These are phyloP conservation scores for Boletus rufocinnamomeus DNA, from an alignment of 768 basidiomycete genomes.

Conservation along the genomic window DNA sequence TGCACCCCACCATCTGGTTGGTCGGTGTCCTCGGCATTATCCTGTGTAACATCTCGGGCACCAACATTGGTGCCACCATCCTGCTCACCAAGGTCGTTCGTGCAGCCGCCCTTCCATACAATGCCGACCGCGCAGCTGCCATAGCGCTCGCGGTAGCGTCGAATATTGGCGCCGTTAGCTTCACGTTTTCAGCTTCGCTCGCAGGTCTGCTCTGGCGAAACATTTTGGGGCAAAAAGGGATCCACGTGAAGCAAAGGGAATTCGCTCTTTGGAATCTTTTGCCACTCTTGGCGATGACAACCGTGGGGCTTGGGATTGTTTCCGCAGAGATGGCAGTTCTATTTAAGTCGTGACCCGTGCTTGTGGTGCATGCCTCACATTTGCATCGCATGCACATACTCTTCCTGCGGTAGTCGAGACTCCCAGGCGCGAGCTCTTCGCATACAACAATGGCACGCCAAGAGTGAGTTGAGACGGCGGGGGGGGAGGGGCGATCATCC, in stretches of 20 bases:
- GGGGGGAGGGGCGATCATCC: background rate
- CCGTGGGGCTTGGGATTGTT: slow-evolving; percentile 66
- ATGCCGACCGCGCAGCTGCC: slow-evolving; percentile 54
- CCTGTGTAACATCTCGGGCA: slow-evolving; percentile 81
- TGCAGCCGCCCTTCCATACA: slow-evolving; percentile 38
- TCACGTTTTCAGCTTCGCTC: slow-evolving; percentile 85
- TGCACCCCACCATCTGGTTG: slow-evolving; percentile 59
- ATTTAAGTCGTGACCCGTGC: slow-evolving; percentile 23
- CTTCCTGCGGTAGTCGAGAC: background rate
- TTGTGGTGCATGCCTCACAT: background rate
- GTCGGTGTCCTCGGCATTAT: slow-evolving; percentile 73
- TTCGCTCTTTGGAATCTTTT: slow-evolving; percentile 77
- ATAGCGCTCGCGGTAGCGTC: slow-evolving; percentile 81
- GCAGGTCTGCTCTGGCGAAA: slow-evolving; percentile 84
- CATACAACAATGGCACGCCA: background rate
- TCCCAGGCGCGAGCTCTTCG: background rate
- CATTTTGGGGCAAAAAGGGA: slow-evolving; percentile 74
- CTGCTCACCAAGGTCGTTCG: slow-evolving; percentile 80
- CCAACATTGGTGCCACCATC: slow-evolving; percentile 91
- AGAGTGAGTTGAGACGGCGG: background rate
- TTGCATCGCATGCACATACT: background rate
- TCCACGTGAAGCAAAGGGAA: slow-evolving; percentile 55
- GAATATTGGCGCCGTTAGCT: slow-evolving; percentile 89
- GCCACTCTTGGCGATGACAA: slow-evolving; percentile 66
- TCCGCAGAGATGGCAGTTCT: slow-evolving; percentile 73